Base-by-base conservation (phyloP, 345 rosid species). In the Euclidium syriacum region DNA sequence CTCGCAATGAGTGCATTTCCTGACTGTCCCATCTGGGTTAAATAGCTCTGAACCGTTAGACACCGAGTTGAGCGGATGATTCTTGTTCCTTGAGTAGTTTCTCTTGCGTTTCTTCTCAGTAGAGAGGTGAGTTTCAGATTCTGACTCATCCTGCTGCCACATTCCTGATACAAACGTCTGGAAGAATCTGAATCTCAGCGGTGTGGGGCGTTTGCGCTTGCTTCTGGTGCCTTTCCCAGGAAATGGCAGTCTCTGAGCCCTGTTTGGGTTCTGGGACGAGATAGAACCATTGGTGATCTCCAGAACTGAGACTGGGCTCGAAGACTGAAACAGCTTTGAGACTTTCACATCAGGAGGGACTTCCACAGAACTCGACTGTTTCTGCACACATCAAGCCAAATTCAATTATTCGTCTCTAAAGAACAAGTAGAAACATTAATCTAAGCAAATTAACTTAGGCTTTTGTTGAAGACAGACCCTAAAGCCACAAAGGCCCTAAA, bases 291-390 rank as follows among this genome's bases (percentile, higher is more conserved):
- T 72, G 67, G 83, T 77, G 72, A 76, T 85, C 67, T 83, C 96
- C 9, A 86, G 86, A 59, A 88, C 88, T 60, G 96, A 88, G 50
- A 80, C 80, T 10, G 94, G 88, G 68, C 89, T 84, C 56, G 83
- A 75, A 59, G 87, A 77, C 61, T 68, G 83, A 17, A 82, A 81
- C 12, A 27, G 71, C 41, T 24, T 68, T 10, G 75, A 63, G 67
- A 70, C 79, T 77, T 82, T 83, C 75, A 65, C 68, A 32, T 72
- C 75, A 35, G 55, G 64, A 46, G 78, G 36, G 33, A 79, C 67
- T 58, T 78, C 81, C 7, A 56, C 61, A 58, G 64, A 49, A 42
- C 75, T 58, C 10, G 71, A 77, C 34, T 33, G 73, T 48, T 67
- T 73, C 40, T 76, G 77, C 53, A 75, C 51, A 70, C 73, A 77